phyloP scores from a whole-genome alignment of 768 basidiomycete species.

The Podaxis carcinomalis region DNA sequence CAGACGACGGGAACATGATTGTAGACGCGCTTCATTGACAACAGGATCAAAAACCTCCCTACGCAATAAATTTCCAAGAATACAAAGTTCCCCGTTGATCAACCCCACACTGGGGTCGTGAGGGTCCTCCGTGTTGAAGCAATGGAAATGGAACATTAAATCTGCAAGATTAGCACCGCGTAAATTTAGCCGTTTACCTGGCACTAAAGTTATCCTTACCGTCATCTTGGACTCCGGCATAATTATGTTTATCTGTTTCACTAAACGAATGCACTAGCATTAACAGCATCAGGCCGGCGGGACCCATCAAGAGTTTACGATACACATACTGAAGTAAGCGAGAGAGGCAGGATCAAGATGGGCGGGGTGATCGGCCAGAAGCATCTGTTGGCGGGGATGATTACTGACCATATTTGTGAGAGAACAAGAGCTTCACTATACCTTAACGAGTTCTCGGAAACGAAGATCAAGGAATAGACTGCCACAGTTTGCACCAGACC shows the following conservation, averaged over 20 bases:
- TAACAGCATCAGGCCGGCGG: slow-evolving; percentile 7
- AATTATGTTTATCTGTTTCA: slow-evolving; percentile 83
- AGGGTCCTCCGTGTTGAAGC: slow-evolving; percentile 83
- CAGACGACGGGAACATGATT: slow-evolving; percentile 4
- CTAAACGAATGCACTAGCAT: slow-evolving; percentile 75
- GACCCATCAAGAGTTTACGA: neutral
- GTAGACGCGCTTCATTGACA: slow-evolving; percentile 58
- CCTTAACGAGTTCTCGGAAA: slow-evolving; percentile 78
- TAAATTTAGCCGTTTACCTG: slow-evolving; percentile 1
- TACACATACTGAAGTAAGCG: slow-evolving; percentile 67
- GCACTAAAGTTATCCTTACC: slow-evolving; percentile 35
- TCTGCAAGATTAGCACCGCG: slow-evolving; percentile 35
- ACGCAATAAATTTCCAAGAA: slow-evolving; percentile 76
- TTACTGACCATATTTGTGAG: neutral
- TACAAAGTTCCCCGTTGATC: slow-evolving; percentile 77
- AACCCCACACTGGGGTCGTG: slow-evolving; percentile 78
- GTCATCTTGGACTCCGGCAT: slow-evolving; percentile 70
- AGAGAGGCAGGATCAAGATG: slow-evolving; percentile 80
- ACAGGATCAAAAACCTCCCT: slow-evolving; percentile 90
- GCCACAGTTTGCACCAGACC: slow-evolving; percentile 85
- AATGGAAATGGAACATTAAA: slow-evolving; percentile 83
- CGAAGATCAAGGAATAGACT: slow-evolving; percentile 84
- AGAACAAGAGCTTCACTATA: slow-evolving; percentile 15
- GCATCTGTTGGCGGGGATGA: slow-evolving; percentile 25
- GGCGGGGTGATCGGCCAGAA: slow-evolving; percentile 78